These are phyloP conservation scores for Podospora tetraspora DNA, from an alignment of 495 filamentous ascomycete species.

Conservation along the genomic window DNA sequence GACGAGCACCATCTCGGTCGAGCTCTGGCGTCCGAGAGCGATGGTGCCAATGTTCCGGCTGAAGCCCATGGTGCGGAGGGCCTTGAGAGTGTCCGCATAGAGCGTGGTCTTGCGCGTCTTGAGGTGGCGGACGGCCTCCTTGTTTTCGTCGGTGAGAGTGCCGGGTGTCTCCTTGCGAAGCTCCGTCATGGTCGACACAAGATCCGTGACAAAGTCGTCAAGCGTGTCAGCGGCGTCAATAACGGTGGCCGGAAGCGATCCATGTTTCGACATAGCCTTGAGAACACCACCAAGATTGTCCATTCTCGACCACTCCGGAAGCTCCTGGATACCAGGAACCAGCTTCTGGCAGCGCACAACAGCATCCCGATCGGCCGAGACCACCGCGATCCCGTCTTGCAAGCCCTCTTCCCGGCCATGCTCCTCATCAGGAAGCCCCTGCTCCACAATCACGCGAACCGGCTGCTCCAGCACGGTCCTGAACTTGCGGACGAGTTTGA, in stretches of 20 bases:
- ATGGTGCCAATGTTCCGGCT: constrained; percentile 68
- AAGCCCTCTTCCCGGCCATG: constrained; percentile 5
- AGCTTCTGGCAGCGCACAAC: constrained; percentile 47
- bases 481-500: constrained; percentile 87
- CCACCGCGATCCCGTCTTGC: constrained; percentile 12
- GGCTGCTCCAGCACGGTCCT: constrained; percentile 67
- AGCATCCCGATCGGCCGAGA: constrained; percentile 44
- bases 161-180: constrained; percentile 77
- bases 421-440: constrained; percentile 56
- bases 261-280: constrained; percentile 42
- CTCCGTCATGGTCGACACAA: constrained; percentile 61
- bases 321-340: constrained; percentile 51
- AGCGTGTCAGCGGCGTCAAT: constrained; percentile 57
- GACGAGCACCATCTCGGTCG: constrained; percentile 60
- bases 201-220: constrained; percentile 58
- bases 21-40: constrained; percentile 63
- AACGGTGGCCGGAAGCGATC: constrained; percentile 45
- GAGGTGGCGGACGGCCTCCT: constrained; percentile 72
- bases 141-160: constrained; percentile 73
- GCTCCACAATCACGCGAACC: constrained; percentile 56
- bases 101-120: constrained; percentile 87
- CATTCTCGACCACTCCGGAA: constrained; percentile 58
- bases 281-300: constrained; percentile 60
- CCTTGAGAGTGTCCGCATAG: constrained; percentile 78
- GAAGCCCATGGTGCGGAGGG: constrained; percentile 81